Evolutionary conservation across 2,329 filamentous ascomycete species (phyloP), one percentile per base, ranked within the genome.

Genomic region (Alternaria panax): DNA sequence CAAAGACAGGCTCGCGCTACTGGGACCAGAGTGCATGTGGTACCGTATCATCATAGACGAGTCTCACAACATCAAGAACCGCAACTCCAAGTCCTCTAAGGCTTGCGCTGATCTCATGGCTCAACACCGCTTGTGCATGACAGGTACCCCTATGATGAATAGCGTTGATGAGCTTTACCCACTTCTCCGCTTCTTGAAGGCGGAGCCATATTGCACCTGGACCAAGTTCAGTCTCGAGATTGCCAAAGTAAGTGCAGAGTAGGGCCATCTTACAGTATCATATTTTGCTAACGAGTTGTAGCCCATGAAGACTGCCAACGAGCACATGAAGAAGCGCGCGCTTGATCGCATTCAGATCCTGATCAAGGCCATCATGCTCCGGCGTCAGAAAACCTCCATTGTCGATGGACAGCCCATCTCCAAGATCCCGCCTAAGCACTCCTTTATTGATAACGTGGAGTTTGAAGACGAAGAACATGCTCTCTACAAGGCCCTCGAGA

Each of bases 61-160:
- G 76, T 90, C 91, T 2, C 91, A 94, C 70, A 89, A 85, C 71
- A 92, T 94, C 80, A 94, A 94, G 80, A 94, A 93, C 70, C 85
- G 85, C 57, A 82, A 80, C 40, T 89, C 90, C 0, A 85, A 87
- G 62, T 80, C 84, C 5, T 85, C 90, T 1, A 82, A 83, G 63
- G 90, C 87, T 5, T 86, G 86, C 28, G 86, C 82, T 65, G 75
- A 79, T 11, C 76, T 95, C 16, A 79, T 85, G 60, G 81, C 90
- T 14, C 81, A 80, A 34, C 86, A 90, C 71, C 84, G 91, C 47
- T 88, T 91, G 80, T 92, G 90, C 71, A 85, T 94, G 75, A 92
- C 89, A 3, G 92, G 92, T 25, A 95, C 92, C 0, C 92, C 92
- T 5, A 93, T 94, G 90, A 95, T 95, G 90, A 97, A 97, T 68